phyloP scores from a whole-genome alignment of 2,329 filamentous ascomycete genomes.

The Huntiella omanensis region DNA sequence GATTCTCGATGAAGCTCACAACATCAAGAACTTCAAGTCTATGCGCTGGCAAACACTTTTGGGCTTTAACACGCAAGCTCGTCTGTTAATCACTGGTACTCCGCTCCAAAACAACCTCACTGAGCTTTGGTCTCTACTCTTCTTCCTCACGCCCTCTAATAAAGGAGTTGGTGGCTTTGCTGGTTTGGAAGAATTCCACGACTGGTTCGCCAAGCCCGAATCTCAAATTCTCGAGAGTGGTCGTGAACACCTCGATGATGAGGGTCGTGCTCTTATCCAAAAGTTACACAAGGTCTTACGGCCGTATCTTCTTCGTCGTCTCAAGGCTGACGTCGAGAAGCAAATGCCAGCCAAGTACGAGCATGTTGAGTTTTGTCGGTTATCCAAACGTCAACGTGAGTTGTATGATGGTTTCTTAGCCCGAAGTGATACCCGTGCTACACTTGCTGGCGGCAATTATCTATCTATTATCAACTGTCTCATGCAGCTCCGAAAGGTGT shows the following conservation, averaged over 20 bases:
- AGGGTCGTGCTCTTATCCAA: conserved; percentile 75
- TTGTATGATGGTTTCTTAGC: conserved; percentile 94
- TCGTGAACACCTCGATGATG: conserved; percentile 81
- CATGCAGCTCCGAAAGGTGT: conserved; percentile 94
- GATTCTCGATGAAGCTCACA: conserved; percentile 94
- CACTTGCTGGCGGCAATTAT: conserved; percentile 81
- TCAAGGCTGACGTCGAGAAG: conserved; percentile 96
- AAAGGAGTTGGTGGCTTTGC: conserved; percentile 79
- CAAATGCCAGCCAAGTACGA: conserved; percentile 98
- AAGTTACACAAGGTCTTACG: conserved; percentile 89
- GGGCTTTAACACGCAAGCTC: conserved; percentile 76
- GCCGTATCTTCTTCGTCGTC: conserved; percentile 71
- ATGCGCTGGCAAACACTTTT: conserved; percentile 92
- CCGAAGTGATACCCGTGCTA: conserved; percentile 72
- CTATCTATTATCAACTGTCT: conserved; percentile 96
- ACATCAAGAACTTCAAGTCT: conserved; percentile 99
- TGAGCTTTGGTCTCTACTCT: conserved; percentile 89
- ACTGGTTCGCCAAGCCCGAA: conserved; percentile 88
- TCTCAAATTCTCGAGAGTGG: conserved; percentile 93
- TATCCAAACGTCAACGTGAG: conserved; percentile 89
- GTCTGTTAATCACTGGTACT: conserved; percentile 79
- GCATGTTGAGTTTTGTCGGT: conserved; percentile 83
- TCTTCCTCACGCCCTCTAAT: conserved; percentile 58
- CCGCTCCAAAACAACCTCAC: conserved; percentile 94
- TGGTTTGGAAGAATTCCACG: conserved; percentile 85